Evolutionary conservation across 805 yeast species (phyloP).

Genomic region (Diddensiella santjacobensis): DNA sequence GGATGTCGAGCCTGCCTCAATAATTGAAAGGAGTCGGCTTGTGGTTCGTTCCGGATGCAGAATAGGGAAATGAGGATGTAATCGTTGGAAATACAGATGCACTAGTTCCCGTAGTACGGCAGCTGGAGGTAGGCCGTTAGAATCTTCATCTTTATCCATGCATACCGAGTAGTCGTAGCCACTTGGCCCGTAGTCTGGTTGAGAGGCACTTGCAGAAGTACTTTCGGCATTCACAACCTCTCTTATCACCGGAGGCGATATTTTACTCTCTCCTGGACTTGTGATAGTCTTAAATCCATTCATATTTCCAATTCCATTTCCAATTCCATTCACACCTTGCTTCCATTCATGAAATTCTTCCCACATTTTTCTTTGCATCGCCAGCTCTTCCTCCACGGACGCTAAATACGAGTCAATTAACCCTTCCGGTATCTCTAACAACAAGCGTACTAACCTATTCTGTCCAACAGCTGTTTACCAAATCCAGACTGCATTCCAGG

Average conservation of each 20-base stretch:
- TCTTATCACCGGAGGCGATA: background rate
- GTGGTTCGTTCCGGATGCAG: slow-evolving; percentile 42
- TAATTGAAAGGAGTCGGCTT: slow-evolving; percentile 4
- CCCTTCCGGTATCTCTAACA: background rate
- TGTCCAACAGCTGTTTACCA: slow-evolving; percentile 22
- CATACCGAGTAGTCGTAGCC: background rate
- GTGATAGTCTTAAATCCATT: background rate
- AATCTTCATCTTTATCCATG: background rate
- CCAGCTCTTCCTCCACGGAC: slow-evolving; percentile 1
- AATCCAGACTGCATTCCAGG: slow-evolving; percentile 29
- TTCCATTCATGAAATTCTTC: slow-evolving; percentile 1
- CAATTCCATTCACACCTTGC: background rate
- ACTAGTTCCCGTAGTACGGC: slow-evolving; percentile 39
- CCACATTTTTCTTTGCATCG: background rate
- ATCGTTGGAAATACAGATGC: slow-evolving; percentile 68
- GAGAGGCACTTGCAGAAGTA: background rate
- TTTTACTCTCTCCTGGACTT: background rate
- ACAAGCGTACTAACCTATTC: slow-evolving; percentile 20
- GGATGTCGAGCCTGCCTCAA: slow-evolving; percentile 4
- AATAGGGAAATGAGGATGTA: slow-evolving; percentile 82
- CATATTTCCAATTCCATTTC: background rate
- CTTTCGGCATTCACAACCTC: background rate
- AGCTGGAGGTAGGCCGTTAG: slow-evolving; percentile 15
- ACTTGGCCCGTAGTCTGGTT: background rate
- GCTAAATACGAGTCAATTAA: background rate